These are phyloP conservation scores for Populus hybrid DNA, from an alignment of 441 rosid genomes.

Conservation along the genomic window DNA sequence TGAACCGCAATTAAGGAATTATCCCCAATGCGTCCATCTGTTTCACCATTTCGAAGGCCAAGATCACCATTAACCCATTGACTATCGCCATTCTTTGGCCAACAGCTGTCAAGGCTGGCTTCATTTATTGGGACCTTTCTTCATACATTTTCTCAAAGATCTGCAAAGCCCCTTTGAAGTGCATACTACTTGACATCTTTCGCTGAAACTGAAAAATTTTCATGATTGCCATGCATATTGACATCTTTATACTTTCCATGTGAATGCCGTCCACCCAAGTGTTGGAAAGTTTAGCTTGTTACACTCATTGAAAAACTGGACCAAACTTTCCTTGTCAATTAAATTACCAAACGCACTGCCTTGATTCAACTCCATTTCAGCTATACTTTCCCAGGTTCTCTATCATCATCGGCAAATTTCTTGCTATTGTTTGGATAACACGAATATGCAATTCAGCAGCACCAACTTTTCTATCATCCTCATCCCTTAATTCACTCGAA, in stretches of 20 bases:
- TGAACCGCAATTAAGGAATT: conserved; percentile 55
- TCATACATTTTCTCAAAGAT: conserved; percentile 47
- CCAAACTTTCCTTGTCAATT: conserved; percentile 9
- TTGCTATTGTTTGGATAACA: conserved; percentile 6
- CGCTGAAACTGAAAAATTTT: conserved; percentile 37
- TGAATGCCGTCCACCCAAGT: conserved; percentile 6
- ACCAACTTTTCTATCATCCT: conserved; percentile 9
- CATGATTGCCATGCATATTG: conserved; percentile 15
- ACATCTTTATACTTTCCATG: not conserved
- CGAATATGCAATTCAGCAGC: not conserved
- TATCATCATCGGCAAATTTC: not conserved
- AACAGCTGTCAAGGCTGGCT: conserved; percentile 55
- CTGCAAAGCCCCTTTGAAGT: conserved; percentile 48
- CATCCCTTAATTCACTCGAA: conserved; percentile 9
- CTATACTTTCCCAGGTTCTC: conserved; percentile 4
- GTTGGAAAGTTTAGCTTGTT: conserved; percentile 13
- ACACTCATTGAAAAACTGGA: conserved; percentile 18
- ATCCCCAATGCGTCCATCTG: conserved; percentile 49
- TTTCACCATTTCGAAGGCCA: conserved; percentile 68
- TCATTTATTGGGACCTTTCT: conserved; percentile 50
- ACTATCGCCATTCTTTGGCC: conserved; percentile 70
- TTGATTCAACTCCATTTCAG: conserved; percentile 12
- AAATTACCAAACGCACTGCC: not conserved
- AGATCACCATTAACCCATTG: conserved; percentile 54
- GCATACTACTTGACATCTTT: conserved; percentile 51